Conservation (phyloP, 2,329 filamentous ascomycete species). For the Cadophora sp. region DNA sequence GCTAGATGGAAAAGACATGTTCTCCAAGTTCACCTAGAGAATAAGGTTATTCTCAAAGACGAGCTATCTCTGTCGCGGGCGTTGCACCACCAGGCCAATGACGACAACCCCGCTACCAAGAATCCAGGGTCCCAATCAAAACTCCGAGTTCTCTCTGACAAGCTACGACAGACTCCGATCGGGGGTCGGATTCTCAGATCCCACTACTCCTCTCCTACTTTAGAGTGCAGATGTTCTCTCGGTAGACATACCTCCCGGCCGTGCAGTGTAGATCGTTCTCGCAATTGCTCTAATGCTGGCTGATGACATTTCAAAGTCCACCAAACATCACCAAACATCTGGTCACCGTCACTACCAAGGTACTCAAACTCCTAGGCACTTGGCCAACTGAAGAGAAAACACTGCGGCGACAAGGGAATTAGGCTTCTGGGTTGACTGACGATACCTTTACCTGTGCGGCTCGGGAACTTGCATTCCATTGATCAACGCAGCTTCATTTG, state of each 20-base stretch:
- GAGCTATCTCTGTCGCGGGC: conserved; percentile 4
- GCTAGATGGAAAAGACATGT: background rate
- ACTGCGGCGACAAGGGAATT: too few relatives aligned
- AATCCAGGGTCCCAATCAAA: background rate
- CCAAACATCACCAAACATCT: background rate
- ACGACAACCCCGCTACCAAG: conserved; percentile 7
- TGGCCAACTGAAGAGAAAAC: too few relatives aligned
- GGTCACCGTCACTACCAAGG: background rate
- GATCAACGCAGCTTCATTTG: background rate
- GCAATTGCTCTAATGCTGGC: background rate
- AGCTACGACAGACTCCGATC: background rate
- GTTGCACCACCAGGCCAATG: background rate
- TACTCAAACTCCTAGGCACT: background rate
- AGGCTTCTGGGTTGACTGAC: too few relatives aligned
- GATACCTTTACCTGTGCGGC: background rate
- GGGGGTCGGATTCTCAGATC: background rate
- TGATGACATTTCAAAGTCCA: background rate
- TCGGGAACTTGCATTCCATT: background rate
- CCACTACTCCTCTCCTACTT: background rate
- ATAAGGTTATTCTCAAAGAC: background rate
- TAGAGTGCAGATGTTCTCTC: background rate
- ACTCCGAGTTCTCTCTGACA: too few relatives aligned
- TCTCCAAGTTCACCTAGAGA: background rate
- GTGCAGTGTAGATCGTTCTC: conserved; percentile 3
- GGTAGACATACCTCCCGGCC: background rate